A percentile compares a stretch with the other conserved stretches of the same genome.
Conservation (phyloP, 1,284 basidiomycete genomes). For the Lignosus rhinocerotis region DNA sequence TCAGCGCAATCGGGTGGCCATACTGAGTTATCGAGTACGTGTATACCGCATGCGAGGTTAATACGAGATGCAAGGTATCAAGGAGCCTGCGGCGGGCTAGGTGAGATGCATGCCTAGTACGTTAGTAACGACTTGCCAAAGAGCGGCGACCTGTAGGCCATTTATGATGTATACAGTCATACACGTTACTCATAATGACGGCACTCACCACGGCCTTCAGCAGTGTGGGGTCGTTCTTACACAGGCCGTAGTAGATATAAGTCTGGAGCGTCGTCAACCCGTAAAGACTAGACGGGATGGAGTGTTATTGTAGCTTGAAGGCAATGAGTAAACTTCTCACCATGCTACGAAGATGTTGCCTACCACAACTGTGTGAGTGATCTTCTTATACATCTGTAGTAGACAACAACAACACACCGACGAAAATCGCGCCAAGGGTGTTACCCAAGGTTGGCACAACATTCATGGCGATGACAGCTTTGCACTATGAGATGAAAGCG, state of each 20-base stretch:
- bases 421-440: neutral
- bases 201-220: neutral
- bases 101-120: neutral
- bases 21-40: neutral
- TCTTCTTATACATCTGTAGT: neutral
- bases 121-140: neutral
- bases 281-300: neutral
- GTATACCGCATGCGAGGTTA: neutral
- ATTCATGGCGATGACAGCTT: too few relatives aligned
- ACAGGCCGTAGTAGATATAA: neutral
- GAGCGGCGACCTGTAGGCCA: neutral
- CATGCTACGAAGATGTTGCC: neutral
- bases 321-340: neutral
- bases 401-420: neutral
- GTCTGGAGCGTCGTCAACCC: neutral
- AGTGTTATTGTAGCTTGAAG: neutral
- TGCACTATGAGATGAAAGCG: too few relatives aligned
- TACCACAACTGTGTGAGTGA: neutral
- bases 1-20: neutral
- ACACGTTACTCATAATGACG: neutral
- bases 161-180: neutral
- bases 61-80: neutral
- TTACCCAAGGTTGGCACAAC: too few relatives aligned
- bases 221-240: neutral
- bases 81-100: neutral